phyloP scores from a whole-genome alignment of 768 basidiomycete species.

The Tulasnella sp. region DNA sequence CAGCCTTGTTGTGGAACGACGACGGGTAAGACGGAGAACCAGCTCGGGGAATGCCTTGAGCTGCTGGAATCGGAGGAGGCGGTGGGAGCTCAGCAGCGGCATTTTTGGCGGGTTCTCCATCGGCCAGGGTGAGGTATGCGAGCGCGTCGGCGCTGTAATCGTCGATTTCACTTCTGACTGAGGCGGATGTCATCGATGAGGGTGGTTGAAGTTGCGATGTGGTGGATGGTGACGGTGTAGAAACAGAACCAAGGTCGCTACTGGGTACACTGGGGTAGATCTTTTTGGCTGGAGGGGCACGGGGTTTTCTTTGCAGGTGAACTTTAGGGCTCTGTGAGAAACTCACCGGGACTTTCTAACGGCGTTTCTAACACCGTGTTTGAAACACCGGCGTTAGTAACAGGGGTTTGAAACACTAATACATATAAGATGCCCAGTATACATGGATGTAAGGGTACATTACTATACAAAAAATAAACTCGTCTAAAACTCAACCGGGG shows the following conservation, averaged over 20 bases:
- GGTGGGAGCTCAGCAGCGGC: slow-evolving; percentile 39
- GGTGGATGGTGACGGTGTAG: not conserved
- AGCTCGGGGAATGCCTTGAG: slow-evolving; percentile 49
- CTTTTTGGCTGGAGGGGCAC: slow-evolving; percentile 33
- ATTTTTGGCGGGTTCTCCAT: slow-evolving; percentile 45
- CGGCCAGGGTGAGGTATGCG: slow-evolving; percentile 77
- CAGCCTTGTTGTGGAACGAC: slow-evolving; percentile 84
- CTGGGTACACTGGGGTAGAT: not conserved
- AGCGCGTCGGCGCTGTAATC: slow-evolving; percentile 66
- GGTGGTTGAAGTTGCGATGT: not conserved
- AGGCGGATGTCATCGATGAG: not conserved
- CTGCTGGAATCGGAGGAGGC: slow-evolving; percentile 41
- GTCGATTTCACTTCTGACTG: slow-evolving; percentile 39
- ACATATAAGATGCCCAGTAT: no score
- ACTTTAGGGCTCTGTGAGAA: no score
- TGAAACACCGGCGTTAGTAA: no score
- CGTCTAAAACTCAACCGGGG: no score
- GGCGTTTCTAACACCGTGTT: no score
- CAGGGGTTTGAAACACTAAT: no score
- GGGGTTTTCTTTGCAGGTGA: slow-evolving; percentile 33
- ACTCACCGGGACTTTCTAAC: no score
- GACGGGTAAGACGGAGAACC: slow-evolving; percentile 58
- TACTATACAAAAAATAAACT: no score
- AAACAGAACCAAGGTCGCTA: slow-evolving; percentile 22
- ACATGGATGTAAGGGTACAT: no score